Base-by-base conservation (phyloP, 352 stramenopile genomes). In the Elongisporangium anandrum region DNA sequence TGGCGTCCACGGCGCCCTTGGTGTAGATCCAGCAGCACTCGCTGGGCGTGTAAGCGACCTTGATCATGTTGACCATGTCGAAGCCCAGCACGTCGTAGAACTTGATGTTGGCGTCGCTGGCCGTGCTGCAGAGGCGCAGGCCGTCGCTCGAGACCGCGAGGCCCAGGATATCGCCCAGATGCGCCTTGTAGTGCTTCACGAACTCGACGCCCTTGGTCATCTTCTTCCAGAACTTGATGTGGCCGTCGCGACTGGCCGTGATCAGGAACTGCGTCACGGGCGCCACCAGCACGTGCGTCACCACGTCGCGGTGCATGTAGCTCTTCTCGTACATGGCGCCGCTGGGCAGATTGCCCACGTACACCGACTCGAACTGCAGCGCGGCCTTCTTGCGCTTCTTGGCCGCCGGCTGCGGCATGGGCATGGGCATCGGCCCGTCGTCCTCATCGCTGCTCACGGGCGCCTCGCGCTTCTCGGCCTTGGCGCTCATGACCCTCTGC, bases 151-250 rank as follows among this genome's bases (percentile, higher is more conserved):
- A 93, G 52, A 97, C 84, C 9, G 77, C 79, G 24, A 99, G 81
- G 9, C 78, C 84, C 2, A 84, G 56, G 13, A 99, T 79, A 5
- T 82, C 70, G 23, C 85, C 81, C 0, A 98, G 64, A 71, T 99
- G 98, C 24, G 97, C 96, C 53, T 97, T 97, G 73, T 98, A 99
- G 51, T 98, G 97, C 81, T 99, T 99, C 48, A 99, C 97, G 75
- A 99, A 99, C 85, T 99, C 97, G 45, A 99, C 83, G 22, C 86
- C 85, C 41, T 80, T 75, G 8, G 79, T 72, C 77, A 98, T 97
- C 66, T 99, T 98, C 73, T 99, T 99, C 98, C 98, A 99, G 69
- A 99, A 99, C 70, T 99, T 99, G 19, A 99, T 90, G 61, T 99
- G 90, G 8, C 97, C 98, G 73, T 99, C 97, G 26, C 73, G 65